phyloP scores from a whole-genome alignment of 129 eudicot species.

The Centrapalus pauciflorus region DNA sequence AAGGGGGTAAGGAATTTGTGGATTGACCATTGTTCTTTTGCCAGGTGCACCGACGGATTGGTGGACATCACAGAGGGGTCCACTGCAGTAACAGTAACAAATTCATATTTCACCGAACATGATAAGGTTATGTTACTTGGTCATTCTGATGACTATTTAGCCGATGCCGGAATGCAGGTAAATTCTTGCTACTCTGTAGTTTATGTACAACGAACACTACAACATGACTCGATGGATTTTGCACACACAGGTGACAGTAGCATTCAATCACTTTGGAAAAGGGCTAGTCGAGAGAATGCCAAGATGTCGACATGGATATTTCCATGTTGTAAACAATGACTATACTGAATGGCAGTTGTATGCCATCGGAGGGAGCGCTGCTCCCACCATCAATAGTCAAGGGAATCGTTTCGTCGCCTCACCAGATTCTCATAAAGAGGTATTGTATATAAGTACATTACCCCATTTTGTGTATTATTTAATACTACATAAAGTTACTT shows the following conservation, averaged over 20 bases:
- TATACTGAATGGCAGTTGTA: constrained; percentile 76
- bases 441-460: too few species aligned
- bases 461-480: neutral
- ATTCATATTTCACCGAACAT: constrained; percentile 66
- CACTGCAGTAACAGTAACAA: constrained; percentile 79
- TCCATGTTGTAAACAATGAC: constrained; percentile 95
- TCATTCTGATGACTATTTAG: constrained; percentile 56
- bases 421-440: constrained; percentile 64
- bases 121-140: constrained; percentile 86
- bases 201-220: neutral
- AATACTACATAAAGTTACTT: neutral
- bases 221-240: neutral
- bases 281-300: constrained; percentile 86
- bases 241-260: constrained; percentile 66
- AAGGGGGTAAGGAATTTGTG: constrained; percentile 67
- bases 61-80: constrained; percentile 79
- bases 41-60: constrained; percentile 86
- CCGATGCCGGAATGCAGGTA: constrained; percentile 93
- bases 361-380: constrained; percentile 95
- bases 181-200: neutral
- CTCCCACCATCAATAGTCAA: constrained; percentile 89
- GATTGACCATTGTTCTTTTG: constrained; percentile 88
- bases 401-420: constrained; percentile 86
- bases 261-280: constrained; percentile 79
- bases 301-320: constrained; percentile 75